Base-by-base conservation (phyloP, 176 grass and related monocot species). In the Oryza longistaminata region DNA sequence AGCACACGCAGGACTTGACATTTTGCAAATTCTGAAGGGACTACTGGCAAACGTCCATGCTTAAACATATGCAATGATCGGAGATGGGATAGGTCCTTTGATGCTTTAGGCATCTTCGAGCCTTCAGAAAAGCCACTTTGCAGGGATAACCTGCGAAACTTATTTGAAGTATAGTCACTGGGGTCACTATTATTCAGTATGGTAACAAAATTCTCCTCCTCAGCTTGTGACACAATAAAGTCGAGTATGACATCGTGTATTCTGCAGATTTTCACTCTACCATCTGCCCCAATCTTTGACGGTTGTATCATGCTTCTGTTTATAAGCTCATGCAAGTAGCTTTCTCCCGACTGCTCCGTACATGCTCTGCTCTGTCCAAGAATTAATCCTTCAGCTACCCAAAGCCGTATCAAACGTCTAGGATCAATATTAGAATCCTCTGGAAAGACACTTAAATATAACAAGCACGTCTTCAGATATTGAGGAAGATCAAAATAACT, bases 401-500 rank as follows among this genome's bases (percentile, higher is more conserved):
- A 87, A 4, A 19, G 22, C 44, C 55, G n/a, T 73, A 74, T 65
- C 66, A 87, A 50, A 9, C 4, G 0, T 31, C 12, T 25, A 11
- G 15, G 12, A 14, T 66, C 4, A 50, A 87, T 87, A 0, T 4
- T 7, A 34, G 48, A 66, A 74, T 87, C 85, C 39, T 87, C 77
- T 3, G 75, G 85, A 64, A 64, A 87, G 1, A 87, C 60, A 73
- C 66, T 87, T 26, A 73, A 5, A 26, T 87, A 81, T 16, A 87
- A 4, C 55, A 87, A 74, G 53, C 85, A 87, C 2, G 35, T 52
- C 61, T 52, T 87, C 3, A 81, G 76, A 39, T 73, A 2, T 16
- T 64, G 73, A 25, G 76, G 77, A 64, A 81, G 78, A 12, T 87
- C 70, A 52, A 34, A 61, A 46, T 87, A 87, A 24, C 85, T 87